phyloP scores from a whole-genome alignment of 2,329 filamentous ascomycete genomes.

The Pseudocercospora crystallina region DNA sequence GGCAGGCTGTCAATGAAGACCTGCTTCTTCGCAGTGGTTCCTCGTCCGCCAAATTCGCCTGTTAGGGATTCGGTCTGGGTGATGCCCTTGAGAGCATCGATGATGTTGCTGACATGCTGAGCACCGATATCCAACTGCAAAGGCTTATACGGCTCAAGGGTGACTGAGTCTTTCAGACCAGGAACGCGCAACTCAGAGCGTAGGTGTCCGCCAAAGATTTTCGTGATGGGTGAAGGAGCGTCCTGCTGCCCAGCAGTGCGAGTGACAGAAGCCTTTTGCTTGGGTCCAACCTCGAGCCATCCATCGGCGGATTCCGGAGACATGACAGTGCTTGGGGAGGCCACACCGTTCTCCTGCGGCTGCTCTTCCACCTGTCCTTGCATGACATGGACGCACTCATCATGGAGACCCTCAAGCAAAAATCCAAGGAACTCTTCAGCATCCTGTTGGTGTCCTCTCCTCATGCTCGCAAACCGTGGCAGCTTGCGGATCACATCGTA shows the following conservation, averaged over 20 bases:
- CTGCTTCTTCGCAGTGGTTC: conserved; percentile 79
- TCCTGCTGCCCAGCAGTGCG: conserved; percentile 68
- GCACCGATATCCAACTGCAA: conserved; percentile 92
- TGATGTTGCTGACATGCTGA: conserved; percentile 81
- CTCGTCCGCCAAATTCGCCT: conserved; percentile 78
- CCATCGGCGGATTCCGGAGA: conserved; percentile 50
- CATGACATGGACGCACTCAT: conserved; percentile 83
- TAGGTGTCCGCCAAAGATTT: conserved; percentile 89
- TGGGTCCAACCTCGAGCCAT: conserved; percentile 94
- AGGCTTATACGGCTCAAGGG: conserved; percentile 88
- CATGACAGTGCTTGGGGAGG: conserved; percentile 47
- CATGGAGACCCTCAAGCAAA: conserved; percentile 85
- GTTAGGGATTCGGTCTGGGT: conserved; percentile 82
- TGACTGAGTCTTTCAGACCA: conserved; percentile 86
- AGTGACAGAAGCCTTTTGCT: conserved; percentile 83
- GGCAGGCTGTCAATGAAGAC: conserved; percentile 90
- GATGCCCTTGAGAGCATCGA: conserved; percentile 82
- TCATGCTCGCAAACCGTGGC: conserved; percentile 88
- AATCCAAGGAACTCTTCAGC: conserved; percentile 96
- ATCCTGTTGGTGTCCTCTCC: conserved; percentile 93
- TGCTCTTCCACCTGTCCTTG: conserved; percentile 30
- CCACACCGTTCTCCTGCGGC: conserved; percentile 29
- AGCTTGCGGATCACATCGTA: conserved; percentile 88
- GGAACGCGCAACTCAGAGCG: conserved; percentile 86
- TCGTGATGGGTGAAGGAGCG: conserved; percentile 72